A percentile compares a stretch with the other conserved stretches of the same genome.
phyloP scores from a whole-genome alignment of 2,329 filamentous ascomycete species.

The Cladosporium cucumerinum region DNA sequence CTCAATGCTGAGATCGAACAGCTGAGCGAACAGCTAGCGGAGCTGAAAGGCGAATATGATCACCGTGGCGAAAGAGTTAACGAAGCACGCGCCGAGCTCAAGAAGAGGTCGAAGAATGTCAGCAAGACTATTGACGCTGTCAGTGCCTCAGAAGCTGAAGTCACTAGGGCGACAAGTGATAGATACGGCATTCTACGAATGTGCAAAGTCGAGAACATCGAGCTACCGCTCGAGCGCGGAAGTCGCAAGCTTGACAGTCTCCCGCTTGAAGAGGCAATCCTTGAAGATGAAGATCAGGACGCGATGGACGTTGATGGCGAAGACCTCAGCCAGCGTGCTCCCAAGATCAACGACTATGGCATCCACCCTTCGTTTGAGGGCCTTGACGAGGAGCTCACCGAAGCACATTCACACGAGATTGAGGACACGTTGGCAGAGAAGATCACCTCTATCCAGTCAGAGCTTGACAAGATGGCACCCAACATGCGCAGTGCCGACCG shows the following conservation, averaged over 20 bases:
- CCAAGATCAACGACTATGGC: conserved; percentile 77
- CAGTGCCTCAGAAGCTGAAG: conserved; percentile 73
- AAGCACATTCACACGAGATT: conserved; percentile 66
- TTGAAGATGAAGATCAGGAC: conserved; percentile 69
- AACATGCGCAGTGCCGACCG: conserved; percentile 96
- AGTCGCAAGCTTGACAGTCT: conserved; percentile 73
- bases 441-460: conserved; percentile 68
- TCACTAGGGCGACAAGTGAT: conserved; percentile 78
- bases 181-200: conserved; percentile 81
- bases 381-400: conserved; percentile 77
- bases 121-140: conserved; percentile 73
- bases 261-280: conserved; percentile 73
- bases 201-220: conserved; percentile 91
- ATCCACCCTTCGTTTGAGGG: conserved; percentile 83
- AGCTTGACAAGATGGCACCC: conserved; percentile 91
- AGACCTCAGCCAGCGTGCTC: conserved; percentile 45
- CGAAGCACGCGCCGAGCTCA: conserved; percentile 74
- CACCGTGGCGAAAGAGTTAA: conserved; percentile 71
- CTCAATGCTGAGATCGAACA: conserved; percentile 74
- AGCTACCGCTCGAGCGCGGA: conserved; percentile 70
- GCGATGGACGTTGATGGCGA: conserved; percentile 90
- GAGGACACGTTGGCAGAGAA: conserved; percentile 76
- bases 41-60: conserved; percentile 64
- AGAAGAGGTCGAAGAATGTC: conserved; percentile 80
- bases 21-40: conserved; percentile 67